Base-by-base conservation (phyloP, 495 filamentous ascomycete species). In the Lichenothelia convexa region DNA sequence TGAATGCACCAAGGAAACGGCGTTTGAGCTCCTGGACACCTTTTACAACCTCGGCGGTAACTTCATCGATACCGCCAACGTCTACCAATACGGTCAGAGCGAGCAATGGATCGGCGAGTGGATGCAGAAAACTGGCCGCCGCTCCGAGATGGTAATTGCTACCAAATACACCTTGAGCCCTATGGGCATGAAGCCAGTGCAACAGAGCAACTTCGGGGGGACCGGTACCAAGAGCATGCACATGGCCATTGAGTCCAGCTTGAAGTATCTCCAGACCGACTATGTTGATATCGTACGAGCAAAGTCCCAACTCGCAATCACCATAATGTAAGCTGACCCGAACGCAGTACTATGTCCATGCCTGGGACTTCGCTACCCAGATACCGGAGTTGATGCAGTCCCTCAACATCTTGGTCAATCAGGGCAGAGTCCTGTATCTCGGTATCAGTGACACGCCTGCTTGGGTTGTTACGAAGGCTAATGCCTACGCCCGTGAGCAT, bases 71-170 rank as follows among this genome's bases (percentile, higher is more conserved):
- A 50, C 47, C 2, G 55, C 75, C 35, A 78, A 72, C 53, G 67
- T 61, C 51, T 80, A 83, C 56, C 74, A 81, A 42, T 51, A 47
- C 35, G 74, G 68, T 39, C 56, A 79, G 38, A 71, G 68, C 5
- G 78, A 82, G 45, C 43, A 42, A 2, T 80, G 73, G 74, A 55
- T 84, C 36, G 77, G 78, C 16, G 76, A 81, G 39, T 81, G 78
- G 78, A 70, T 81, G 63, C 53, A 47, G 0, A 16, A 45, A 11
- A 54, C 60, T 15, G 45, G 48, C 1, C 58, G 56, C 21, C 62
- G 71, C 1, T 70, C 75, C 35, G 48, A 71, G 35, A 60, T 76
- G 21, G 75, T 83, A 40, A 55, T 80, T 33, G 73, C 75, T 0
- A 80, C 77, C 17, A 80, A 80, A 47, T 81, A 63, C 51, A 70